Percentiles rank a stretch among this genome's conserved stretches.
phyloP scores from a whole-genome alignment of 345 rosid species.

The Combretum micranthum region DNA sequence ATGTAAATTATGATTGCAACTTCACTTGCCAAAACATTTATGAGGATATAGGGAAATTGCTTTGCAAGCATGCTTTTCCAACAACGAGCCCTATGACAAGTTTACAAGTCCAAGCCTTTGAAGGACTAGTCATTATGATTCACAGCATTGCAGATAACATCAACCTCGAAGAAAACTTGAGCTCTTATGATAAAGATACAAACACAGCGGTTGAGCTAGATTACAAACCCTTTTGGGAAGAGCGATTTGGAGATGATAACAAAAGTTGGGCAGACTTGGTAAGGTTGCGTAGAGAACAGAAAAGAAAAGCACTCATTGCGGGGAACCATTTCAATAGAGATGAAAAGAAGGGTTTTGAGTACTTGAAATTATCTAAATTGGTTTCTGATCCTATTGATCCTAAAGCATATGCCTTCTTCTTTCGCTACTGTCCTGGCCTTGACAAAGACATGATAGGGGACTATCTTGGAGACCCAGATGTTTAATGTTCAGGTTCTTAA shows the following conservation, averaged over 20 bases:
- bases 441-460: slow-evolving; percentile 76
- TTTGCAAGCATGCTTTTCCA: slow-evolving; percentile 81
- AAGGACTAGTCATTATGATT: slow-evolving; percentile 69
- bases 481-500: slow-evolving; percentile 60
- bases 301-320: slow-evolving; percentile 60
- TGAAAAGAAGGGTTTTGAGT: slow-evolving; percentile 81
- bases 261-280: slow-evolving; percentile 60
- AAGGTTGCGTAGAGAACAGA: slow-evolving; percentile 66
- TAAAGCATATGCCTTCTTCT: slow-evolving; percentile 60
- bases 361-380: slow-evolving; percentile 49
- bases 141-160: slow-evolving; percentile 75
- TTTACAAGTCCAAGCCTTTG: slow-evolving; percentile 83
- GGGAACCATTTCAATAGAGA: slow-evolving; percentile 75
- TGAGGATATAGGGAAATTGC: slow-evolving; percentile 73
- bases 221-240: slow-evolving; percentile 72
- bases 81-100: slow-evolving; percentile 49
- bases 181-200: slow-evolving; percentile 37
- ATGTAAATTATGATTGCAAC: slow-evolving; percentile 81
- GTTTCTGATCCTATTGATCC: slow-evolving; percentile 65
- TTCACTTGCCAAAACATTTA: slow-evolving; percentile 52
- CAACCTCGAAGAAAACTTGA: slow-evolving; percentile 44
- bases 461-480: slow-evolving; percentile 82
- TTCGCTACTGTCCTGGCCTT: slow-evolving; percentile 60
- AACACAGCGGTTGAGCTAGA: slow-evolving; percentile 38
- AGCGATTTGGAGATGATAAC: slow-evolving; percentile 42